Evolutionary conservation across 75 land plant genomes (phyloP), one percentile per base, ranked within the genome.

Genomic region (Picea sitchensis): DNA sequence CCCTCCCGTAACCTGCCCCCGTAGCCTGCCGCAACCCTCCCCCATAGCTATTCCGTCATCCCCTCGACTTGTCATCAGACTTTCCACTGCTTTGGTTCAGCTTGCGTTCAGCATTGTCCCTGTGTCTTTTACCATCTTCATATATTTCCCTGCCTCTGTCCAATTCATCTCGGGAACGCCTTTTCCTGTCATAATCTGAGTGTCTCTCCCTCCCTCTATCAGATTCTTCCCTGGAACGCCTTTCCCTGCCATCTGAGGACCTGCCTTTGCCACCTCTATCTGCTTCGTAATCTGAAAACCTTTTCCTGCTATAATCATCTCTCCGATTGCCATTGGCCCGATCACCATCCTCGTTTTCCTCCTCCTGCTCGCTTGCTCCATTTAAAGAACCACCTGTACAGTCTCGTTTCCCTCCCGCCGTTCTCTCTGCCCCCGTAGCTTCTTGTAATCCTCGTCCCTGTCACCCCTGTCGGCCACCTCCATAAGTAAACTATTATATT

Each of bases 291-390:
- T 34, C 76, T 12, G n/a, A 18, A 8, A 21, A 7, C 36, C 61
- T 11, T 74, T 32, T 20, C 76, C 76, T 74, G 61, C 61, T 74
- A 34, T 8, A 26, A 74, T 74, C 76, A 26, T 30, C 36, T 32
- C 36, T 20, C 34, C 13, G 6, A 32, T 7, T 74, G n/a, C 8
- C 76, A 18, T 74, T 74, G 13, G 36, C n/a, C 76, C 32, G 61
- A 23, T 36, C 74, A 5, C 5, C 30, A 59, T 36, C 32, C 5
- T 5, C 7, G 51, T 47, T 47, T 47, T 47, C 51, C 51, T 47
- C 51, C 5, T 47, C 51, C 51, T 47, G 51, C 51, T 0, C 51
- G 6, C 51, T 47, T 47, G 7, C 51, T 47, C 7, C 51, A 47
- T 23, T 21, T 20, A 13, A 74, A 65, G 30, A 0, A 21, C 67